Evolutionary conservation across 2,329 filamentous ascomycete genomes (phyloP).

Genomic region (Colletotrichum sp.): DNA sequence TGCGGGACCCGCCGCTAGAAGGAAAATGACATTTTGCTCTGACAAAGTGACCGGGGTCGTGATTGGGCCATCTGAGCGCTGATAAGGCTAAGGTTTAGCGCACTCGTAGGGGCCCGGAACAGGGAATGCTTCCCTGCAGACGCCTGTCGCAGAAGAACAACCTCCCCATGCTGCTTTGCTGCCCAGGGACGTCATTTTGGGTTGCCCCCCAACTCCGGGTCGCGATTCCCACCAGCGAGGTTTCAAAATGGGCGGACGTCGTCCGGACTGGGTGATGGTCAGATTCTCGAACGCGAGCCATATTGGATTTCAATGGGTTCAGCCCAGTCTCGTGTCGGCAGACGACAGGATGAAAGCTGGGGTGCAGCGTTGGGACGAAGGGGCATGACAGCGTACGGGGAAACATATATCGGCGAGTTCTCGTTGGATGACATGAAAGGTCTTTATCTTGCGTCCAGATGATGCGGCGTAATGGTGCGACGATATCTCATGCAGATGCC

Average conservation of each 20-base stretch:
- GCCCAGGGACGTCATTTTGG: not conserved
- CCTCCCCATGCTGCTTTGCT: not conserved
- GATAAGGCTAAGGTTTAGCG: conserved; percentile 22
- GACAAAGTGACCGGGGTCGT: conserved; percentile 8
- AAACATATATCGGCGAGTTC: not conserved
- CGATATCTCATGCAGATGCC: not conserved
- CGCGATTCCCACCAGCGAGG: not conserved
- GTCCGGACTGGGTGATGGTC: not conserved
- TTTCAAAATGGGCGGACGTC: conserved; percentile 6
- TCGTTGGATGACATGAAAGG: not conserved
- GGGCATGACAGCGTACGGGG: not conserved
- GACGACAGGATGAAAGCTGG: not conserved
- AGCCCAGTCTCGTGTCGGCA: not conserved
- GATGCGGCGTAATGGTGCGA: not conserved
- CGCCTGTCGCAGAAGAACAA: not conserved
- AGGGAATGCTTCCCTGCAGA: not conserved
- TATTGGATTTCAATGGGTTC: not conserved
- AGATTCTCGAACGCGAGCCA: not conserved
- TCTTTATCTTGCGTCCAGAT: not conserved
- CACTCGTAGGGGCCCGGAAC: not conserved
- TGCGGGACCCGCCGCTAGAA: not conserved
- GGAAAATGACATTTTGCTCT: conserved; percentile 17
- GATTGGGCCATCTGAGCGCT: conserved; percentile 9
- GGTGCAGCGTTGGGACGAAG: not conserved
- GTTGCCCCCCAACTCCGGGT: conserved; percentile 11